A percentile compares a stretch with the other conserved stretches of the same genome.
Conservation (phyloP, 495 filamentous ascomycete genomes). For the Bombardia bombarda region DNA sequence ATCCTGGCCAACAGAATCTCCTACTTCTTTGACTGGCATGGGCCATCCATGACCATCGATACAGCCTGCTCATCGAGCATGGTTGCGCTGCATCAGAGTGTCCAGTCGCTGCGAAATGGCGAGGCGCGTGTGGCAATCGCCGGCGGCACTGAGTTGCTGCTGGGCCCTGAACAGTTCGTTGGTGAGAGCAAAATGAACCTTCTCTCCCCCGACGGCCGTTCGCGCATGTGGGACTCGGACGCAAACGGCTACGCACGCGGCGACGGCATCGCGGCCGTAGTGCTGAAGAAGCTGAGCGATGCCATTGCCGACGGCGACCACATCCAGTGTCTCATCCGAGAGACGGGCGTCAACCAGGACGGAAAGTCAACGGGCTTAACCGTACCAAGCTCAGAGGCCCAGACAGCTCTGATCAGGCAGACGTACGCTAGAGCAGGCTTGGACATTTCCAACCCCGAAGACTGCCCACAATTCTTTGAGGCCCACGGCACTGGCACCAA, state of each 20-base stretch:
- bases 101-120: constrained; percentile 36
- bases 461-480: constrained; percentile 38
- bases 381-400: constrained; percentile 39
- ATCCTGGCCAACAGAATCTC: constrained; percentile 44
- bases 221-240: constrained; percentile 42
- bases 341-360: constrained; percentile 46
- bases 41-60: constrained; percentile 34
- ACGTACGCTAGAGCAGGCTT: constrained; percentile 42
- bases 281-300: constrained; percentile 45
- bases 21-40: constrained; percentile 37
- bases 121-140: constrained; percentile 33
- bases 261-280: constrained; percentile 47
- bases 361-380: constrained; percentile 43
- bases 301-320: constrained; percentile 41
- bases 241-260: constrained; percentile 58
- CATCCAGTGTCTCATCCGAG: constrained; percentile 53
- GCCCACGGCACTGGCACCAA: constrained; percentile 23
- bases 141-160: constrained; percentile 42
- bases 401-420: constrained; percentile 40
- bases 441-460: constrained; percentile 16
- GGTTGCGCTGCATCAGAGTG: constrained; percentile 43
- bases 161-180: constrained; percentile 32
- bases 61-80: constrained; percentile 51
- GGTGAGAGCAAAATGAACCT: constrained; percentile 22
- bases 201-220: constrained; percentile 31